Base-by-base conservation (phyloP, 208 protist species). In the Blastocrithidia nonstop region DNA sequence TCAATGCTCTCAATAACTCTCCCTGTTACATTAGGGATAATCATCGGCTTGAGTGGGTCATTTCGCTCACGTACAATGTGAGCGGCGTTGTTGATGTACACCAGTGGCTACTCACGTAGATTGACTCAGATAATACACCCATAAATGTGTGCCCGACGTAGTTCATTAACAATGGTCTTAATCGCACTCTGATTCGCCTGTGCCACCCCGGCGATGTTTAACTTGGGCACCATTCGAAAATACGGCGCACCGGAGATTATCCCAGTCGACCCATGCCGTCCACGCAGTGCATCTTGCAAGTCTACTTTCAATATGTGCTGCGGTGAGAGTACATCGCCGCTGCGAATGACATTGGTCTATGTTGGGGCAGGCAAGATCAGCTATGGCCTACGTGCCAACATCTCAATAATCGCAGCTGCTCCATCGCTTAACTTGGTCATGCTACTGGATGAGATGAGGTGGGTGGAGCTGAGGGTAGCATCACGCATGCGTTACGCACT, bases 41-140 rank as follows among this genome's bases (percentile, higher is more conserved):
- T 85, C 44, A 88, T 67, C 6, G 82, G 82, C 29, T 52, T 62
- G 23, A 80, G 64, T 2, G 82, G 82, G 20, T 87, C 72, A 3
- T 61, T 60, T 3, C 82, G 82, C 49, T 81, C 64, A 2, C 82
- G 82, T 6, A 91, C 77, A 54, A 91, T 85, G 62, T 88, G 70
- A 25, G 82, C 66, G 22, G 45, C 60, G 63, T 87, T 75, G 58
- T 87, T 86, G 51, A 91, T 73, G 62, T 91, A 91, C 38, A 91
- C 60, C 2, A 91, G 55, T 33, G 82, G 82, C 53, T 91, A 76
- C 45, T 91, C 82, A 2, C 82, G 76, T 40, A 91, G 69, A 50
- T 91, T 91, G 20, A 91, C 77, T 77, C 82, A 91, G 21, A 88
- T 59, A 36, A 91, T 52, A 7, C 56, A 49, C 4, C 70, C 70